Base-by-base conservation (phyloP, 192 early-diverging fungal genomes). In the Coemansia sp. region DNA sequence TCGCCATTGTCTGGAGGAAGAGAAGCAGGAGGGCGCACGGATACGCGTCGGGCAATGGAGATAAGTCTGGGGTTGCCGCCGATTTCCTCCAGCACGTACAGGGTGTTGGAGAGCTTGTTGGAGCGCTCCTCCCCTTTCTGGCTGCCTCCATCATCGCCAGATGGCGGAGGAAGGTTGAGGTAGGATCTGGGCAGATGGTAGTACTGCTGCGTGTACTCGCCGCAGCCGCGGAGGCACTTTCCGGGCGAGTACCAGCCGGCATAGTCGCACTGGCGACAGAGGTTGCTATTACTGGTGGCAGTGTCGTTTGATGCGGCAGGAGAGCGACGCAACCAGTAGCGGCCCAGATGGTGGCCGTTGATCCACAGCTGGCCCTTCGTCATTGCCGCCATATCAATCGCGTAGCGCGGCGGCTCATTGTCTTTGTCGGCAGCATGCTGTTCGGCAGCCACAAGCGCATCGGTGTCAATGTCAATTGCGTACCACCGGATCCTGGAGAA, bases 311-410 rank as follows among this genome's bases (percentile, higher is more conserved):
- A 22, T 7, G 59, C 52, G 13, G 59, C 63, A 0, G 74, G 74
- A 8, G 71, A 64, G 12, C 59, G 58, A 12, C 70, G 68, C n/a
- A 77, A 55, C 80, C 80, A 83, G 67, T 83, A 83, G 11, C 80
- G 61, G 15, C 80, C 80, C 58, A 83, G 36, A 41, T 77, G 76
- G 56, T 83, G 80, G 5, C 67, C 63, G 51, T 83, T 77, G 32
- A 83, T 62, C 69, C 75, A 73, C 49, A 74, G 41, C 43, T 74
- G 72, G 40, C 80, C 80, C 72, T 83, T 83, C 40, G 80, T 75
- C 80, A 83, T 83, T 7, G 80, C 66, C 21, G 61, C 16, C 61
- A 83, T 26, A 52, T 83, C 80, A 26, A 83, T 43, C n/a, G 51
- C 80, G 36, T 68, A 62, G 8, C 63, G 66, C 1, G 54, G 15